Conservation (phyloP, 768 basidiomycete species). For the Pholiota molesta region DNA sequence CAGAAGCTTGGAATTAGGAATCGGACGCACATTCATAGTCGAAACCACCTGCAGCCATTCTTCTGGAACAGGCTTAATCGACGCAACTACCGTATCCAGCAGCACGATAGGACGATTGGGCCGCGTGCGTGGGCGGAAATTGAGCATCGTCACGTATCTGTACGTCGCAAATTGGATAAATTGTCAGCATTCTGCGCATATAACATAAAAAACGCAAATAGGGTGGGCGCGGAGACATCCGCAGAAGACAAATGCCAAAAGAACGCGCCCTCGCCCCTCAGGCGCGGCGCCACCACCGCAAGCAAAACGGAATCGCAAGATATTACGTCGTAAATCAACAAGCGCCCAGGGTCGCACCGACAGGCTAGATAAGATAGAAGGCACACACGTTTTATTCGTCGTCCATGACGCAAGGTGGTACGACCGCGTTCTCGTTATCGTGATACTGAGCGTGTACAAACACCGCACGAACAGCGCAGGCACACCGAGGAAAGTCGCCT, state of each 20-base stretch:
- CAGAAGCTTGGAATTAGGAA: slow-evolving; percentile 19
- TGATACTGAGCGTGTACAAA: slow-evolving; percentile 35
- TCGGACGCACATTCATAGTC: slow-evolving; percentile 35
- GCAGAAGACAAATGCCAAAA: background rate
- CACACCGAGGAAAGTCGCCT: slow-evolving; percentile 34
- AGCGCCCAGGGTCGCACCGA: background rate
- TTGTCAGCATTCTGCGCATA: background rate
- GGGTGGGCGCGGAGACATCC: background rate
- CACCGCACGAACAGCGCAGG: slow-evolving; percentile 37
- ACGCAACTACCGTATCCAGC: slow-evolving; percentile 45
- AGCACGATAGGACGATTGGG: slow-evolving; percentile 46
- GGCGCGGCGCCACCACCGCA: background rate
- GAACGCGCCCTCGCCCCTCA: background rate
- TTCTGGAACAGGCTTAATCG: slow-evolving; percentile 56
- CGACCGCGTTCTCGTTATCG: slow-evolving; percentile 32
- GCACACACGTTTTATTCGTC: slow-evolving; percentile 38
- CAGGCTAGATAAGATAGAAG: background rate
- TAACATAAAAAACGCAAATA: background rate
- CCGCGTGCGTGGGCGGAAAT: slow-evolving; percentile 51
- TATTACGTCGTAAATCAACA: background rate
- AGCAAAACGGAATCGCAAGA: background rate
- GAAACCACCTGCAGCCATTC: slow-evolving; percentile 59
- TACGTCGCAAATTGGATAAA: slow-evolving; percentile 2
- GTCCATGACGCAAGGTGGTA: slow-evolving; percentile 37
- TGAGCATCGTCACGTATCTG: slow-evolving; percentile 44